Conservation (phyloP, 1,284 basidiomycete genomes). For the Takashimella koratensis region DNA sequence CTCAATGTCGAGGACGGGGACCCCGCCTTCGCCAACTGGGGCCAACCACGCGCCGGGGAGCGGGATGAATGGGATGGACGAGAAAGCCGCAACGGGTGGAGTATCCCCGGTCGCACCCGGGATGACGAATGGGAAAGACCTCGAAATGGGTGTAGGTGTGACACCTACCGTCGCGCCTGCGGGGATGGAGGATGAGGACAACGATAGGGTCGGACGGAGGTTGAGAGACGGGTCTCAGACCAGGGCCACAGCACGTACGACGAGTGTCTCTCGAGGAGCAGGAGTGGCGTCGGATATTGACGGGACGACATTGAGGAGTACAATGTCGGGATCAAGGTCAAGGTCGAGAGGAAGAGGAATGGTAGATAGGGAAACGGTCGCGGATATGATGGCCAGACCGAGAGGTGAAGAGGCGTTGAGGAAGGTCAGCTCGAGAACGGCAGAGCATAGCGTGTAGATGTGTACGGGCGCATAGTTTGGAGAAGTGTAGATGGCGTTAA, state of each 20-base stretch:
- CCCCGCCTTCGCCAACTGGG: neutral
- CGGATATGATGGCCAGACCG: slow-evolving; percentile 2
- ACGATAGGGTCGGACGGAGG: too few relatives aligned
- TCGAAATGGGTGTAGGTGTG: too few relatives aligned
- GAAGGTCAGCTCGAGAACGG: neutral
- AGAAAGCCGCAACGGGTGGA: too few relatives aligned
- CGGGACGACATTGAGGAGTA: neutral
- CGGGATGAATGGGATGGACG: too few relatives aligned
- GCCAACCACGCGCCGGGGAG: too few relatives aligned
- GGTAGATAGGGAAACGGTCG: neutral
- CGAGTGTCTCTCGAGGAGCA: neutral
- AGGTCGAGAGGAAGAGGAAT: neutral
- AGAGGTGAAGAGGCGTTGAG: neutral
- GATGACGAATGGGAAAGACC: too few relatives aligned
- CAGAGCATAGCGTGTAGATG: neutral
- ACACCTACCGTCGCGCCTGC: too few relatives aligned
- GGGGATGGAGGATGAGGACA: neutral
- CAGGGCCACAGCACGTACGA: neutral
- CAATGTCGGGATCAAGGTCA: neutral
- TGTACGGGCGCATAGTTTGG: too few relatives aligned
- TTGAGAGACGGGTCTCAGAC: neutral
- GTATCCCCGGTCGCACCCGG: too few relatives aligned
- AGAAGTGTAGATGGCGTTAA: too few relatives aligned
- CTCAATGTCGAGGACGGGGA: too few relatives aligned
- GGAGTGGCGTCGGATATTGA: neutral